Conservation (phyloP, 768 basidiomycete species). For the Podaxis sp. region DNA sequence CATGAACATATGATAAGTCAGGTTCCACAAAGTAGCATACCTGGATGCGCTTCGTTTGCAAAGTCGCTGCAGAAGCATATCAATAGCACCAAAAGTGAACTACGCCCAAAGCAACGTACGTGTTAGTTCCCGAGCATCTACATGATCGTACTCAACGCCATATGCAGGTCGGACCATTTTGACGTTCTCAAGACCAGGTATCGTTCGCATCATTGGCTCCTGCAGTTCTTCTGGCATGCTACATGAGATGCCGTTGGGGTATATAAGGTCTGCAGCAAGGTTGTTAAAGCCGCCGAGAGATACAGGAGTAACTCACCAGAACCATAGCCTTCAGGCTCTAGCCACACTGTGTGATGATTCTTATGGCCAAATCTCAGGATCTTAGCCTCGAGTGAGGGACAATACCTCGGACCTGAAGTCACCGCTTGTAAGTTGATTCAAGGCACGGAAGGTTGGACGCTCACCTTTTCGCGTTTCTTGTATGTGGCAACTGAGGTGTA, state of each 20-base stretch:
- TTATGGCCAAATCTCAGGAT: constrained; percentile 76
- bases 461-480: constrained; percentile 84
- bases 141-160: constrained; percentile 90
- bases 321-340: constrained; percentile 91
- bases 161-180: constrained; percentile 84
- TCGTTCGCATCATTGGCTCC: constrained; percentile 76
- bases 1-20: neutral
- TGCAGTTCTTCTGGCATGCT: constrained; percentile 86
- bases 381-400: constrained; percentile 87
- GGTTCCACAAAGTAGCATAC: constrained; percentile 25
- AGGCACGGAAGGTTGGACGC: neutral
- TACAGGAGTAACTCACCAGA: constrained; percentile 46
- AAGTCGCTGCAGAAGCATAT: constrained; percentile 46
- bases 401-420: constrained; percentile 76
- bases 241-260: constrained; percentile 87
- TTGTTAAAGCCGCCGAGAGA: neutral
- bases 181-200: constrained; percentile 81
- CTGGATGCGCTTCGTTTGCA: constrained; percentile 83
- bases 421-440: neutral
- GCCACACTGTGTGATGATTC: constrained; percentile 70
- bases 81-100: neutral
- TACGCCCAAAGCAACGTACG: constrained; percentile 38
- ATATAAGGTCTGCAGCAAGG: constrained; percentile 61
- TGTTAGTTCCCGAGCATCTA: constrained; percentile 78
- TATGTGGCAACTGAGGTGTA: constrained; percentile 79